Evolutionary conservation across 176 grass and related monocot species (phyloP), one percentile per base, ranked within the genome.

Genomic region (Alopecurus myosuroides): DNA sequence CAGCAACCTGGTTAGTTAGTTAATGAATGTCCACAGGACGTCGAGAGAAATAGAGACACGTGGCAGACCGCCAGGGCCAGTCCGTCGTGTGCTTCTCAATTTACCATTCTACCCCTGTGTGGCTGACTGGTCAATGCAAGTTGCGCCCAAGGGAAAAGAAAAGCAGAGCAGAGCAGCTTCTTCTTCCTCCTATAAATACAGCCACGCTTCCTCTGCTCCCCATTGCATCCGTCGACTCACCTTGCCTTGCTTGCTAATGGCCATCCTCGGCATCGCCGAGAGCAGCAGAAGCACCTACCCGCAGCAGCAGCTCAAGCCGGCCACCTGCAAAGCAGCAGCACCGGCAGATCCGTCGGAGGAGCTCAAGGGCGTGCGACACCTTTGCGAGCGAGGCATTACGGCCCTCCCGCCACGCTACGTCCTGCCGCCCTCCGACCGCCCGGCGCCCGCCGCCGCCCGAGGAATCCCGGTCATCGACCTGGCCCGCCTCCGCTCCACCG

Each of bases 381-480:
- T 97, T 23, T 88, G 84, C 67, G 92, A 94, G 45, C 74, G 63
- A 31, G 87, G 93, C 44, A 82, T 97, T 44, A 91, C 78, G 11
- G 52, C 33, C 26, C 84, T 94, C 11, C 95, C 95, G 0, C 13
- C 22, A 7, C 87, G 80, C 68, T 97, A 94, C 88, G 81, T 97
- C 44, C 66, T 97, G 6, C 92, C 92, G 3, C 77, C 63, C 1
- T 33, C 65, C 7, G 92, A 97, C 15, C 90, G 90, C 9, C 92
- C 92, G 84, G 42, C 71, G 2, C 69, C 69, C 0, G 26, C 44
- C 4, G 15, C 71, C 17, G 13, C 71, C 8, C 71, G 71, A 42
- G 8, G 44, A 42, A 74, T 98, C 44, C 97, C 97, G 2, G 88
- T 90, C 3, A 56, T 98, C 13, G 93, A 98, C 84, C 55, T 98